Percentiles rank a stretch among this genome's conserved stretches.
These are phyloP conservation scores for Nepenthes mirabilis DNA, from an alignment of 148 eudicot genomes.

Conservation along the genomic window DNA sequence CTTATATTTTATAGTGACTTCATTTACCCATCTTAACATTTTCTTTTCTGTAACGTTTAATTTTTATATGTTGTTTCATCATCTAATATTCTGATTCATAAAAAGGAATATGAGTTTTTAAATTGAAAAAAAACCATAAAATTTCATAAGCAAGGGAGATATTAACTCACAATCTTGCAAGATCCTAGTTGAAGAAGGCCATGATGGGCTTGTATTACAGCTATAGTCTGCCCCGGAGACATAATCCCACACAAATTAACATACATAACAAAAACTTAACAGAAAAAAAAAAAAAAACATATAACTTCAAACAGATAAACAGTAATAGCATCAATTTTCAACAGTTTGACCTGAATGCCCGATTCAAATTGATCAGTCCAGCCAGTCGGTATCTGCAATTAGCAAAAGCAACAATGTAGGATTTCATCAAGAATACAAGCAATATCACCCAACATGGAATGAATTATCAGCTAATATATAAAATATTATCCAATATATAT, in stretches of 20 bases:
- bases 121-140: background rate
- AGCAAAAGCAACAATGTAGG: background rate
- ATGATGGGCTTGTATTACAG: constrained; percentile 98
- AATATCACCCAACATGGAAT: background rate
- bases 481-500: no score
- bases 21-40: no score
- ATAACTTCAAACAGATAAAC: no score
- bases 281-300: background rate
- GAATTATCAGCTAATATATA: background rate
- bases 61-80: no score
- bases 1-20: no score
- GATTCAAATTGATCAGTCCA: constrained; percentile 98
- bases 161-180: constrained; percentile 87
- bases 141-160: background rate
- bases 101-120: background rate
- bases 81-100: background rate
- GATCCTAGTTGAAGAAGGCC: constrained; percentile 96
- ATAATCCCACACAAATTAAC: background rate
- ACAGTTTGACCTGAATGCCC: constrained; percentile 71
- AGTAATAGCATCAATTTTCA: background rate
- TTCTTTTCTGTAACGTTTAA: no score
- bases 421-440: background rate
- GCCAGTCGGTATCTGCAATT: constrained; percentile 77
- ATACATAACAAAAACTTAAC: background rate
- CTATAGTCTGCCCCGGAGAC: constrained; percentile 58